Percentiles rank a stretch among this genome's conserved stretches.
phyloP scores from a whole-genome alignment of 345 rosid genomes.

The Acer campestre region DNA sequence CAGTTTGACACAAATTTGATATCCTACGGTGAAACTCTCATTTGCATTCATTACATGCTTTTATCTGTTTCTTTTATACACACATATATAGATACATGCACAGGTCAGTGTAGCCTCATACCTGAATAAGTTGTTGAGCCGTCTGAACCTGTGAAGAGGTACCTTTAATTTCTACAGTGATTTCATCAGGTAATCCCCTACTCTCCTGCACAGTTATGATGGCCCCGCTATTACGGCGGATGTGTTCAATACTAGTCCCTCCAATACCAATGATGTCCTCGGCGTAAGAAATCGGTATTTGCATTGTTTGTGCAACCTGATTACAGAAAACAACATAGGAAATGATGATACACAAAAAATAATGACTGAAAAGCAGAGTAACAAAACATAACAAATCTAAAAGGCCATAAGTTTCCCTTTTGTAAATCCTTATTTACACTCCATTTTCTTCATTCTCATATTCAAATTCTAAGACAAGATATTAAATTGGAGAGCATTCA shows the following conservation, averaged over 20 bases:
- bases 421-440: neutral
- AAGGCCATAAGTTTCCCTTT: neutral
- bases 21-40: neutral
- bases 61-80: neutral
- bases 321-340: neutral
- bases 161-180: conserved; percentile 84
- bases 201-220: conserved; percentile 72
- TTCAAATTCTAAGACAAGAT: too few relatives aligned
- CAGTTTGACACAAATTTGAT: neutral
- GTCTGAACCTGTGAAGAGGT: conserved; percentile 69
- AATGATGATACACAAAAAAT: neutral
- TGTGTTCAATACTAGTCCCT: conserved; percentile 74
- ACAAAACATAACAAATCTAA: neutral
- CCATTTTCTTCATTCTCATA: neutral
- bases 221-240: conserved; percentile 76
- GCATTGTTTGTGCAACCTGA: conserved; percentile 81
- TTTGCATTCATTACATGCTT: too few relatives aligned
- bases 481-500: neutral
- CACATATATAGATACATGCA: neutral
- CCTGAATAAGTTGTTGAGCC: conserved; percentile 82
- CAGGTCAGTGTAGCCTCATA: conserved; percentile 20
- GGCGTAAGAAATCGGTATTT: conserved; percentile 77
- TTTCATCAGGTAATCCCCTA: conserved; percentile 61
- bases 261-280: conserved; percentile 81
- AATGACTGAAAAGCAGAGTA: neutral